Base-by-base conservation (phyloP, 2,329 filamentous ascomycete genomes). In the Aureobasidium subglaciale region DNA sequence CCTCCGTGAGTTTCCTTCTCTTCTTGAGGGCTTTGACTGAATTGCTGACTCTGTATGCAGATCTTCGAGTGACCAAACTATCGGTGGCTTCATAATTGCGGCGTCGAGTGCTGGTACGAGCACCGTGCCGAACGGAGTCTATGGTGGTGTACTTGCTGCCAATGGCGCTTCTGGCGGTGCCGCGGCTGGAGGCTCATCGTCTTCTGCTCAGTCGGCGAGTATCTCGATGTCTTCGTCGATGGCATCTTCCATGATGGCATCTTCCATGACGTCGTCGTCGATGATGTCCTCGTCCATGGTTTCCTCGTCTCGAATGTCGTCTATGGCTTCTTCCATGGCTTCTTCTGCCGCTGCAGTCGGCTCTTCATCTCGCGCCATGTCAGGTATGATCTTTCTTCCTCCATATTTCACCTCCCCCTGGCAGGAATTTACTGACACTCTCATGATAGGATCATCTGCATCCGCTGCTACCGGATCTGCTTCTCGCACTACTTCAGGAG, bases 1-100 rank as follows among this genome's bases (percentile, higher is more conserved):
- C 49, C 49, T 24, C 43, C 57, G 57, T 58, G 37, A 53, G 54
- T 50, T 10, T 8, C n/a, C 4, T 37, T 37, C 13, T n/a, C 4
- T 37, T 10, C 16, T 37, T 37, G 34, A 13, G 27, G 27, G 29
- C 32, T 24, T 40, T 40, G 8, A 20, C 16, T 37, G 13, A n/a
- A n/a, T 27, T 37, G 20, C 20, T 49, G 20, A 37, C 16, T 3
- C 1, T 6, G 13, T 4, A 5, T 4, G 2, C 15, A 50, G 46
- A 9, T 40, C 46, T 9, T 37, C 32, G 5, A 25, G 16, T 6
- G 9, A 11, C 20, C 3, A 50, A 11, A 40, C 9, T 8, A 40
- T 50, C 8, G 46, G 34, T 16, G 46, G 7, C 0, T 50, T 50
- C 8, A 50, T 50, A 4, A 16, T 29, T n/a, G 34, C 46, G 22